A percentile compares a stretch with the other conserved stretches of the same genome.
Evolutionary conservation across 2,329 filamentous ascomycete genomes (phyloP).

Genomic region (Ophiostoma sp.): DNA sequence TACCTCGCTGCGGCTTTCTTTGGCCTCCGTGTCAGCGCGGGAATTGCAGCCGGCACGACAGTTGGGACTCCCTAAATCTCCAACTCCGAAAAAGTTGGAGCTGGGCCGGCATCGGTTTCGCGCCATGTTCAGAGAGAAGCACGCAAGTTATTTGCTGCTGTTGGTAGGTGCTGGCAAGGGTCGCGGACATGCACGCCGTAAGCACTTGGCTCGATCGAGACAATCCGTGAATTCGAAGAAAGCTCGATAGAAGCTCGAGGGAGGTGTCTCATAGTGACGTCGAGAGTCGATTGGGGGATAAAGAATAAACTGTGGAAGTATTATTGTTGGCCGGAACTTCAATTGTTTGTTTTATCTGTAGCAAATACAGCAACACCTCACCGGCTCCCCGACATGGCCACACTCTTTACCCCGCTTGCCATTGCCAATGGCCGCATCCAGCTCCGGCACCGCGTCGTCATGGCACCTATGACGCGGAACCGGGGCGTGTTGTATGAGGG

Average conservation of each 20-base stretch:
- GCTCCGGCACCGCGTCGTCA: slow-evolving; percentile 52
- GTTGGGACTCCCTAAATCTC: neutral
- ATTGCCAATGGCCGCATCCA: slow-evolving; percentile 27
- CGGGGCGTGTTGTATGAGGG: slow-evolving; percentile 16
- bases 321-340: neutral
- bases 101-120: slow-evolving; percentile 1
- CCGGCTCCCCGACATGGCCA: neutral
- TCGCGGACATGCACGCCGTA: neutral
- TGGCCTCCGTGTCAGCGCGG: neutral
- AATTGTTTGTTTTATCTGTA: neutral
- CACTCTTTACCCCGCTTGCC: slow-evolving; percentile 11
- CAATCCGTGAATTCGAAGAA: neutral
- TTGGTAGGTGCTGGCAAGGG: neutral
- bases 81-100: neutral
- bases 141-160: slow-evolving; percentile 8
- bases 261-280: neutral
- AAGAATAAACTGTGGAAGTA: neutral
- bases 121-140: neutral
- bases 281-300: neutral
- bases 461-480: slow-evolving; percentile 32
- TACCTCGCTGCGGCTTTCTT: neutral
- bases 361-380: neutral
- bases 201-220: slow-evolving; percentile 6
- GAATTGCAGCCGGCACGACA: neutral
- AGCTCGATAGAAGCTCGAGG: no score